These are phyloP conservation scores for Phytopythium chamaehyphon DNA, from an alignment of 352 stramenopile genomes.

Conservation along the genomic window DNA sequence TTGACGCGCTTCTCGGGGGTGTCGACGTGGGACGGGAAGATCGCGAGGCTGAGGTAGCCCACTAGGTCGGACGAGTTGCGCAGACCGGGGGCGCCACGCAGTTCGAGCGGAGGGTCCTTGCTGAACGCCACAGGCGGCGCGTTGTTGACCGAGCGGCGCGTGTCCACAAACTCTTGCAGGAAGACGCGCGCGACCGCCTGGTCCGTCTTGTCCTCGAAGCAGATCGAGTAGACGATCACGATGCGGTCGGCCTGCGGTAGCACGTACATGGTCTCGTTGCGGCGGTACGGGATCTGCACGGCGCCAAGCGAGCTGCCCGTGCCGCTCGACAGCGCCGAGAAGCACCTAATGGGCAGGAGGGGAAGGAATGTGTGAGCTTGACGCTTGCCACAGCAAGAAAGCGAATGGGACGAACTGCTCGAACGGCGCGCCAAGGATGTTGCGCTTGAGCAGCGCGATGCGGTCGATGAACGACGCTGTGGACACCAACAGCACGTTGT, in stretches of 20 bases:
- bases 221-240: conserved; percentile 90
- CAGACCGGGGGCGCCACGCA: conserved; percentile 65
- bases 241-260: conserved; percentile 86
- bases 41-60: conserved; percentile 85
- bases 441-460: conserved; percentile 77
- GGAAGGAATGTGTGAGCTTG: neutral
- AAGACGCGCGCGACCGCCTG: conserved; percentile 89
- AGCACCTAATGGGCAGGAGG: conserved; percentile 41
- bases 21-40: conserved; percentile 90
- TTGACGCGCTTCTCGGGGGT: conserved; percentile 86
- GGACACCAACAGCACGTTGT: neutral
- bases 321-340: conserved; percentile 67
- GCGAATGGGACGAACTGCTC: conserved; percentile 39
- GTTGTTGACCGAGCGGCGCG: conserved; percentile 90
- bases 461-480: conserved; percentile 70
- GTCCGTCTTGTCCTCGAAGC: conserved; percentile 93
- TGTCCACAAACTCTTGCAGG: conserved; percentile 92
- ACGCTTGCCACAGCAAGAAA: neutral
- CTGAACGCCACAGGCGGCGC: conserved; percentile 90
- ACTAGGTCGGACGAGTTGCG: conserved; percentile 68
- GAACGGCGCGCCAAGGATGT: conserved; percentile 74
- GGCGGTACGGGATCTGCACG: conserved; percentile 84
- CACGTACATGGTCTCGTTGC: conserved; percentile 84
- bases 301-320: conserved; percentile 47
- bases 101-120: conserved; percentile 87